Evolutionary conservation across 108 stramenopile genomes (phyloP), one percentile per base, ranked within the genome.

Genomic region (Pseudonitzschia delicatissima): DNA sequence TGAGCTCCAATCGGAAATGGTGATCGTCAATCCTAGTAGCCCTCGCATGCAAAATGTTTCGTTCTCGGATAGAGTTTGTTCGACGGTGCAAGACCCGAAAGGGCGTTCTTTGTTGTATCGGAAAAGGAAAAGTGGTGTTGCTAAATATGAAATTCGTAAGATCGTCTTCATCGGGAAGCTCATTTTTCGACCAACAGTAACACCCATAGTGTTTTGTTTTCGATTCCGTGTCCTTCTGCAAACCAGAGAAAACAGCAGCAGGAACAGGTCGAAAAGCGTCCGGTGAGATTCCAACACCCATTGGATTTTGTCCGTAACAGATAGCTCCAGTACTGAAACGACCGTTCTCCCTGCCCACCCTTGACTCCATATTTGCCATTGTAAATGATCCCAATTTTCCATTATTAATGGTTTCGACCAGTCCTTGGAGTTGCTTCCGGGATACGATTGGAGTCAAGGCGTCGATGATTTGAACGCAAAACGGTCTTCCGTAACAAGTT

Each of bases 121-220:
- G 34, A 44, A 88, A 62, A 37, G 84, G 84, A 52, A 83, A 85
- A 15, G 37, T 74, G 26, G 37, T 9, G 53, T 49, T 20, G 9
- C 50, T 44, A 13, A 61, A 49, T 31, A 64, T 32, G 29, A 45
- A 9, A 21, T 7, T 0, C 26, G 36, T 37, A 28, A 45, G 18
- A 28, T 42, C 20, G 11, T 73, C 66, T 4, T 49, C 26, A 7
- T 62, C 26, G 18, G 78, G 62, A 1, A 93, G 68, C 0, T 62
- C 23, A 20, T 50, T 44, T 53, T 77, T 71, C n/a, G 81, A 74
- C 86, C 87, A 89, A 50, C 86, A 88, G 13, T 81, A 59, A 52
- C 93, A 94, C 15, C 80, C 87, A 57, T 94, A 94, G 52, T 84
- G 73, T 52, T 94, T 94, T 4, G 89, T 81, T 47, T 90, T 93